Evolutionary conservation across 352 stramenopile genomes (phyloP).

Genomic region (Peronospora farinosa): DNA sequence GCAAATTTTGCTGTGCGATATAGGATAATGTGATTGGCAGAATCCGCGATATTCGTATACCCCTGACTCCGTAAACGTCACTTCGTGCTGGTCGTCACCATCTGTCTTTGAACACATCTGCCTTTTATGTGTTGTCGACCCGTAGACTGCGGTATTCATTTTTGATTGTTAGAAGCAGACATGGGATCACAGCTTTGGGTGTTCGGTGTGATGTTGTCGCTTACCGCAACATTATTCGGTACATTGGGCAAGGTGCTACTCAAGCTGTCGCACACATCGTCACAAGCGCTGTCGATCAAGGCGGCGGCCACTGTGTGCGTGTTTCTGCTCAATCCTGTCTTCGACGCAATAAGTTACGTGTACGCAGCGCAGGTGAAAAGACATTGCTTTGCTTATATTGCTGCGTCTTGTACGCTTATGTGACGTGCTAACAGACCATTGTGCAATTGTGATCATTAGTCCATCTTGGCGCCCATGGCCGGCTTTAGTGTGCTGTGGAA

Average conservation of each 20-base stretch:
- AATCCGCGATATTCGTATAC: too few relatives aligned
- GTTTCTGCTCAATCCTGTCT: constrained; percentile 79
- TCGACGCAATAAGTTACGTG: constrained; percentile 82
- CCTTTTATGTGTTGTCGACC: not conserved
- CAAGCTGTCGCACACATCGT: constrained; percentile 73
- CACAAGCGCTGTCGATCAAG: constrained; percentile 48
- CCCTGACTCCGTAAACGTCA: too few relatives aligned
- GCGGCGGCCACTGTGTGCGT: constrained; percentile 71
- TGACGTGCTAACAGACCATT: constrained; percentile 22
- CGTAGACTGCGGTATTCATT: constrained; percentile 21
- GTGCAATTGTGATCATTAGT: constrained; percentile 34
- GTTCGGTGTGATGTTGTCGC: constrained; percentile 69
- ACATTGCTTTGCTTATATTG: not conserved
- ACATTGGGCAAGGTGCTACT: constrained; percentile 84
- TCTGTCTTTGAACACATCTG: too few relatives aligned
- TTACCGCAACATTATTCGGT: constrained; percentile 77
- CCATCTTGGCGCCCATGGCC: constrained; percentile 79
- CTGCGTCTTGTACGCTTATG: constrained; percentile 4
- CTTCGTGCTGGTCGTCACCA: too few relatives aligned
- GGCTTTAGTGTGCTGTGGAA: constrained; percentile 87
- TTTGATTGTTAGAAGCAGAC: constrained; percentile 8
- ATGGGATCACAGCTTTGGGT: constrained; percentile 55
- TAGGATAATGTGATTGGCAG: too few relatives aligned
- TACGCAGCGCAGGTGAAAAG: constrained; percentile 69
- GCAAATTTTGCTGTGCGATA: too few relatives aligned